Base-by-base conservation (phyloP, 1,284 basidiomycete species). In the Phylloporus sp. region DNA sequence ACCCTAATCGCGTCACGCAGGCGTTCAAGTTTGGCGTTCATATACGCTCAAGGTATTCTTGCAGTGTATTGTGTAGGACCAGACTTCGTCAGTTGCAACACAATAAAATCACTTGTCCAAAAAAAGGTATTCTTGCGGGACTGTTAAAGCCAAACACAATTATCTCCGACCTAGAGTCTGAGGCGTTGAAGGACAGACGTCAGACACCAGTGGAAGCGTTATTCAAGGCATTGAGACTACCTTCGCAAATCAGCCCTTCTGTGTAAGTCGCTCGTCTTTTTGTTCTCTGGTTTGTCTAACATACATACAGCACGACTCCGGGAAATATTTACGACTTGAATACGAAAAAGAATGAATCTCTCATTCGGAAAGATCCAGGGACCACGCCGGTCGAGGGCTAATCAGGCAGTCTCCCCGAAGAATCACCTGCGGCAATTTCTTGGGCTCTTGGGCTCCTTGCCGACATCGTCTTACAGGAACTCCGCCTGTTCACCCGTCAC, bases 241-340 rank as follows among this genome's bases (percentile, higher is more conserved):
- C 87, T 45, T 86, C 85, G 32, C 89, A 88, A 71, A 90, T 91
- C 67, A 92, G 85, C 73, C 82, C 91, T 72, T 88, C 86, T 41
- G 82, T 92, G 93, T 94, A 76, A 74, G 91, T 83, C 65, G 5
- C 55, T 60, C 65, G 29, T 29, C 52, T 7, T 59, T 63, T 11
- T 23, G 43, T 60, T 43, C 2, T 14, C 60, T n/a, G 52, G 72
- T 62, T 45, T 35, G 23, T 65, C 56, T 69, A 63, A 78, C 23
- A 23, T 19, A 6, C 43, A 35, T 72, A 35, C 80, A 94, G 94
- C 64, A 94, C 99, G 91, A 99, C 96, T 1, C 86, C 99, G 47
- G 98, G 98, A 12, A 91, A 96, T 77, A 96, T 99, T 4, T 99
- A 99, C 81, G 98, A 99, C 75, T 85, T 99, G 79, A 97, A 99